These are phyloP conservation scores for Pulveroboletus frians DNA, from an alignment of 768 basidiomycete species.

Conservation along the genomic window DNA sequence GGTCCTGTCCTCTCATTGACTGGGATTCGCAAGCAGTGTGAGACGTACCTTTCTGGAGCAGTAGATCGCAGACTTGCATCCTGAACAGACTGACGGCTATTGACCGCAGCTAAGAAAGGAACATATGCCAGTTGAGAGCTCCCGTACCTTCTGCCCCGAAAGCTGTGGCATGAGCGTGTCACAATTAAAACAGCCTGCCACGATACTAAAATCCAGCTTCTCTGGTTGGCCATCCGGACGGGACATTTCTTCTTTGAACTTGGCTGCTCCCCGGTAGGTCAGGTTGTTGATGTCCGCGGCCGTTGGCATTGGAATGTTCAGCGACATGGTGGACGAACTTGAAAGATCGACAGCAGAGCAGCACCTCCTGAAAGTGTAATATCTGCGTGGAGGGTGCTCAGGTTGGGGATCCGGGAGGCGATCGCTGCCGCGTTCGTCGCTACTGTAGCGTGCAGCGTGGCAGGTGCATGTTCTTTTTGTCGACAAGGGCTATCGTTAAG, in stretches of 20 bases:
- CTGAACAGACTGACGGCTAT: constrained; percentile 27
- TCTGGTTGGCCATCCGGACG: constrained; percentile 27
- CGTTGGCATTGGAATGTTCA: constrained; percentile 19
- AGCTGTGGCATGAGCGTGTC: constrained; percentile 4
- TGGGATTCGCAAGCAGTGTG: not conserved
- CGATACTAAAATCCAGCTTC: constrained; percentile 25
- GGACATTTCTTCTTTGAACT: constrained; percentile 24
- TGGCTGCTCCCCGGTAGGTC: constrained; percentile 26
- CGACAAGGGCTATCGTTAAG: no score
- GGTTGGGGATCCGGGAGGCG: not conserved
- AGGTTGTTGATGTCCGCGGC: constrained; percentile 24
- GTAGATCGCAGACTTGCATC: constrained; percentile 28
- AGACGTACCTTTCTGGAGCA: constrained; percentile 26
- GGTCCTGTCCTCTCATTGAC: not conserved
- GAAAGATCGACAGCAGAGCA: not conserved
- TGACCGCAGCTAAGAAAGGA: not conserved
- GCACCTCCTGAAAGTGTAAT: no score
- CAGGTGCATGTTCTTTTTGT: no score
- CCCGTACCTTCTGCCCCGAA: constrained; percentile 18
- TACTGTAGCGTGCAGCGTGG: no score
- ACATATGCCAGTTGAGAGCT: not conserved
- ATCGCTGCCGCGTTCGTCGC: no score
- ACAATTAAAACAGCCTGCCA: constrained; percentile 24
- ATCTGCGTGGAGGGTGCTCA: no score
- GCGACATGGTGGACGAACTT: constrained; percentile 13